Evolutionary conservation across 2,329 filamentous ascomycete genomes (phyloP).

Genomic region (Curvularia spicifera): DNA sequence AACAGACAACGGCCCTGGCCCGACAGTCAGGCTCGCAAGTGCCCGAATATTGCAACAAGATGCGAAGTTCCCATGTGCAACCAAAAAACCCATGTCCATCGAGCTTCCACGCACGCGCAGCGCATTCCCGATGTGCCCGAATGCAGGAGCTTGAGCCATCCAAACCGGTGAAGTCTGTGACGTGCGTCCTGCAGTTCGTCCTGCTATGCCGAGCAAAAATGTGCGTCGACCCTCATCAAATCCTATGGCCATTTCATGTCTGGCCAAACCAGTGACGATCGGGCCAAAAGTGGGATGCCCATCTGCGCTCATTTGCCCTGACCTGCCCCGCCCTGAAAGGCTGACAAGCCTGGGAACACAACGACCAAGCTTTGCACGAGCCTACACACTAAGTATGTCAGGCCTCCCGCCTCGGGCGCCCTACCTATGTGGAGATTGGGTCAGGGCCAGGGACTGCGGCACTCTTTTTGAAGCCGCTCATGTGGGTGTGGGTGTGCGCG

Average conservation of each 20-base stretch:
- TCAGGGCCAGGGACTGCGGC: slow-evolving; percentile 26
- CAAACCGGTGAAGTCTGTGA: slow-evolving; percentile 25
- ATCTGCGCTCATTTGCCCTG: slow-evolving; percentile 22
- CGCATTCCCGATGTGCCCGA: slow-evolving; percentile 6
- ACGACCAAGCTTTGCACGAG: slow-evolving; percentile 38
- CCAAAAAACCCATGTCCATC: slow-evolving; percentile 12
- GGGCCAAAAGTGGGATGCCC: slow-evolving; percentile 14
- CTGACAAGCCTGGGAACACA: slow-evolving; percentile 41
- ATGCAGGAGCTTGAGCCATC: slow-evolving; percentile 23
- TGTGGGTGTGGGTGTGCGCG: slow-evolving; percentile 25
- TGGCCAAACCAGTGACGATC: slow-evolving; percentile 8
- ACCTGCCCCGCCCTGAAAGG: slow-evolving; percentile 17
- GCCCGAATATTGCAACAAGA: slow-evolving; percentile 28
- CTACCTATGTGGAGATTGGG: slow-evolving; percentile 45
- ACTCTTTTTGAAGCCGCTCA: slow-evolving; percentile 29
- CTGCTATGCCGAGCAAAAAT: slow-evolving; percentile 15
- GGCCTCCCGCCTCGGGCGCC: slow-evolving; percentile 34
- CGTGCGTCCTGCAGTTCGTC: slow-evolving; percentile 21
- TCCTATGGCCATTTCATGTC: slow-evolving; percentile 7
- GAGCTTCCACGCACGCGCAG: slow-evolving; percentile 5
- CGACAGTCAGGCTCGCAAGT: slow-evolving; percentile 25
- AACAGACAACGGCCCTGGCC: slow-evolving; percentile 25
- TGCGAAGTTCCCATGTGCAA: slow-evolving; percentile 20
- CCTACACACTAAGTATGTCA: slow-evolving; percentile 28
- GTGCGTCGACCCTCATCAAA: slow-evolving; percentile 20